Evolutionary conservation across 345 rosid genomes (phyloP).

Genomic region (Populus tremula): DNA sequence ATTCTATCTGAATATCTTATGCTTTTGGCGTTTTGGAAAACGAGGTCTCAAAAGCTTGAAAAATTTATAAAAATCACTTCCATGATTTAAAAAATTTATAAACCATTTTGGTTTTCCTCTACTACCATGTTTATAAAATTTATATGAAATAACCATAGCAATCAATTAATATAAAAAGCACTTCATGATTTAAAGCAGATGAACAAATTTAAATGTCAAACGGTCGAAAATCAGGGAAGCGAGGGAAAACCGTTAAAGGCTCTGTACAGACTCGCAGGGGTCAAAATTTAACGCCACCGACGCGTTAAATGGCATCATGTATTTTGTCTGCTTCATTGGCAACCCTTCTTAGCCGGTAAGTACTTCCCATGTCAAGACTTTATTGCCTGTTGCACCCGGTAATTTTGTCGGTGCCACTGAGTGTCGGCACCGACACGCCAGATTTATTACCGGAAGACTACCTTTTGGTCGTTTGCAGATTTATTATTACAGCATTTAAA

Average conservation of each 20-base stretch:
- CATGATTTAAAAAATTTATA: no score
- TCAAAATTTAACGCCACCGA: constrained; percentile 41
- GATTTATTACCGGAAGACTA: constrained; percentile 28
- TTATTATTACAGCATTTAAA: no score
- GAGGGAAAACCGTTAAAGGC: constrained; percentile 28
- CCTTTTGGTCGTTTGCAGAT: neutral
- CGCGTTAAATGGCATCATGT: constrained; percentile 23
- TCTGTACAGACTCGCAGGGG: neutral
- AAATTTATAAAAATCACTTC: no score
- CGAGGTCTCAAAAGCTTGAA: no score
- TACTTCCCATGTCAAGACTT: neutral
- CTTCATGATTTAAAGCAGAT: neutral
- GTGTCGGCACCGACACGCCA: constrained; percentile 62
- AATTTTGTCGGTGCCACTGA: constrained; percentile 26
- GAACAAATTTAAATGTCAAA: constrained; percentile 14
- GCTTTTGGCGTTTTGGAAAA: no score
- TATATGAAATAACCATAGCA: neutral
- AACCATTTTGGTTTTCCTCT: no score
- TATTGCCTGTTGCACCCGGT: constrained; percentile 30
- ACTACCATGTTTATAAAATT: no score
- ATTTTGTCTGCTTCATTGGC: neutral
- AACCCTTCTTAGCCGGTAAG: constrained; percentile 26
- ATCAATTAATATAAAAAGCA: neutral
- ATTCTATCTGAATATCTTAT: no score
- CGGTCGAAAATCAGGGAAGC: constrained; percentile 15